A percentile compares a stretch with the other conserved stretches of the same genome.
These are phyloP conservation scores for Tetrahymena malaccensis DNA, from an alignment of 73 alveolate genomes.

Conservation along the genomic window DNA sequence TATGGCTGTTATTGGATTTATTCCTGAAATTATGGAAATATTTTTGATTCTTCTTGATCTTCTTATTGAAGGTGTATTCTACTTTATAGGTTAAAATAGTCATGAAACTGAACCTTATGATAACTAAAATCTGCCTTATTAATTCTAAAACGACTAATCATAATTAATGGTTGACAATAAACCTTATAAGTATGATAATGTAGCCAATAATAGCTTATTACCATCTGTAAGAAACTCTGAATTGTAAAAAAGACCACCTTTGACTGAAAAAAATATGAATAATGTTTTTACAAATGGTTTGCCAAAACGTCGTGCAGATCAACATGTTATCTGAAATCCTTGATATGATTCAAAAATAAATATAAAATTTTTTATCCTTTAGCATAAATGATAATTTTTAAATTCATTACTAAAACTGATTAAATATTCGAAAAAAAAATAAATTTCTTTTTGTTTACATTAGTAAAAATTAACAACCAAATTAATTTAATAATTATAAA, in stretches of 20 bases:
- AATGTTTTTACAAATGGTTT: neutral
- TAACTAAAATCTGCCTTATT: neutral
- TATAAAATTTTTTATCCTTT: no score
- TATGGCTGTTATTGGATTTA: neutral
- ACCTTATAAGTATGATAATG: neutral
- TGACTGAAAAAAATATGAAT: neutral
- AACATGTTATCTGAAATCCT: neutral
- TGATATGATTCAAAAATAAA: neutral
- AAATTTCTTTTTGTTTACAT: no score
- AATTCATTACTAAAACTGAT: no score
- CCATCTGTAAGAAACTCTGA: neutral
- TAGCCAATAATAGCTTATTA: neutral
- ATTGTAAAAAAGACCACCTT: neutral
- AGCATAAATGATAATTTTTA: no score
- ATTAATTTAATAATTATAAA: no score
- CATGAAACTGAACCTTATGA: neutral
- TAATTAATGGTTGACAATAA: neutral
- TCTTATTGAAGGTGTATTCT: neutral
- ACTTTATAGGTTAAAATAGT: neutral
- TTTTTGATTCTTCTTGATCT: neutral
- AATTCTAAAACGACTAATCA: neutral
- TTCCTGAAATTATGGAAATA: neutral
- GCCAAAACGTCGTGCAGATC: neutral
- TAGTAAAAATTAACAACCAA: no score
- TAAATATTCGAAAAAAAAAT: no score